Base-by-base conservation (phyloP, 2,329 filamentous ascomycete species). In the Alternaria solani region DNA sequence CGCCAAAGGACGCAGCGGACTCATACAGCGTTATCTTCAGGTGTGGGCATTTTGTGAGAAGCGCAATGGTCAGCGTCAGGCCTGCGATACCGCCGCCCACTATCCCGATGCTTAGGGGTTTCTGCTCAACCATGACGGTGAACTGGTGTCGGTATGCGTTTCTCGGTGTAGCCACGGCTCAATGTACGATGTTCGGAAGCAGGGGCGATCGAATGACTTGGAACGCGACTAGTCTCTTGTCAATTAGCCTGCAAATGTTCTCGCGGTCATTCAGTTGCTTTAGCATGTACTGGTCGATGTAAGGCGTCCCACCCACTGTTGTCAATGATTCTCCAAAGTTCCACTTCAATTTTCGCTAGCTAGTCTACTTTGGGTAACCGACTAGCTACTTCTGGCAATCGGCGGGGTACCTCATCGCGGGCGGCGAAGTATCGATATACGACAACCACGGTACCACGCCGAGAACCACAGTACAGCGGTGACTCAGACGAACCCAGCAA, bases 61-160 rank as follows among this genome's bases (percentile, higher is more conserved):
- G 80, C 4, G 81, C 84, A 32, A 85, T 80, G 8, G 84, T 83
- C 1, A 88, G 79, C 4, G 77, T 77, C 3, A 88, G 75, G 20
- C 87, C 86, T 6, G 82, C 82, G 49, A 89, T 87, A n/a, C 86
- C 86, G 42, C 85, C 86, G 62, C 87, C 87, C 18, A 88, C 76
- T 26, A 89, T 85, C 61, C 86, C 86, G 60, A 87, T 71, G 47
- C 74, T 76, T 64, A 80, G 78, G 11, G 65, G 5, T 7, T 8
- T n/a, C 43, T 12, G 47, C 56, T 75, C 16, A 9, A n/a, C 7
- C 32, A 38, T 43, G 38, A 14, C 30, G 30, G 34, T 47, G 4
- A 25, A 14, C 16, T n/a, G 2, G 4, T 39, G 38, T 9, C 2
- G 9, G 8, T 39, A 4, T 8, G 18, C n/a, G n/a, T 39, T 18